phyloP scores from a whole-genome alignment of 805 yeast genomes.

The Saccharomycopsis capsularis region DNA sequence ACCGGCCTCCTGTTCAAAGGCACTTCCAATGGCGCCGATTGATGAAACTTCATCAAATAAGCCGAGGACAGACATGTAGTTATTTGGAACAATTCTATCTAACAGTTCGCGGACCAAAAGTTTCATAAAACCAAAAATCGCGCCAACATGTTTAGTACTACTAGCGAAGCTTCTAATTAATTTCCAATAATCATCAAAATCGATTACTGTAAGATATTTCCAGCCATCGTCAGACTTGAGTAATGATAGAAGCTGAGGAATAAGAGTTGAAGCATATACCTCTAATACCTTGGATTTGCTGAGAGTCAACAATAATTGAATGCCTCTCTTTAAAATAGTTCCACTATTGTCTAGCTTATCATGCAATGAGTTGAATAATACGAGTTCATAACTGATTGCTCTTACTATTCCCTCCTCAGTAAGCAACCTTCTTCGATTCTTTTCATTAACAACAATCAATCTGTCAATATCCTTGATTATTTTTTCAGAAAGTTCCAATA shows the following conservation, averaged over 20 bases:
- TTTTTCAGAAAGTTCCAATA: slow-evolving; percentile 21
- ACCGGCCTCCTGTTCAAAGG: slow-evolving; percentile 62
- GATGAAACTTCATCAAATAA: slow-evolving; percentile 74
- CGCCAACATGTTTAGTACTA: slow-evolving; percentile 34
- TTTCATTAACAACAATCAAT: slow-evolving; percentile 24
- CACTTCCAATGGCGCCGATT: slow-evolving; percentile 72
- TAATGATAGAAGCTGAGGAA: not conserved
- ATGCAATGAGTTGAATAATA: slow-evolving; percentile 36
- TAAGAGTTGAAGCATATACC: not conserved
- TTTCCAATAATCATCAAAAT: slow-evolving; percentile 42
- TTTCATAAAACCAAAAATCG: slow-evolving; percentile 43
- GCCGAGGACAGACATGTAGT: slow-evolving; percentile 62
- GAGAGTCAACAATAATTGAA: slow-evolving; percentile 6
- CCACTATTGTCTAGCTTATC: slow-evolving; percentile 17
- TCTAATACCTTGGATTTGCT: not conserved
- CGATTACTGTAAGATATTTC: not conserved
- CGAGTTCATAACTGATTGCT: slow-evolving; percentile 44
- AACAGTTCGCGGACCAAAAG: slow-evolving; percentile 31
- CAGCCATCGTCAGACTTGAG: not conserved
- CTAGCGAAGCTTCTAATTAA: slow-evolving; percentile 43
- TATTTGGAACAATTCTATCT: slow-evolving; percentile 36
- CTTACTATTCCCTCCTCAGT: slow-evolving; percentile 31
- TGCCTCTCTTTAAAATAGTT: slow-evolving; percentile 5
- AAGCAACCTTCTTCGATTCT: slow-evolving; percentile 28
- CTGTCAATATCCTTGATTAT: slow-evolving; percentile 23